Evolutionary conservation across 2,329 filamentous ascomycete species (phyloP), one percentile per base, ranked within the genome.

Genomic region (Colletotrichum sublineola): DNA sequence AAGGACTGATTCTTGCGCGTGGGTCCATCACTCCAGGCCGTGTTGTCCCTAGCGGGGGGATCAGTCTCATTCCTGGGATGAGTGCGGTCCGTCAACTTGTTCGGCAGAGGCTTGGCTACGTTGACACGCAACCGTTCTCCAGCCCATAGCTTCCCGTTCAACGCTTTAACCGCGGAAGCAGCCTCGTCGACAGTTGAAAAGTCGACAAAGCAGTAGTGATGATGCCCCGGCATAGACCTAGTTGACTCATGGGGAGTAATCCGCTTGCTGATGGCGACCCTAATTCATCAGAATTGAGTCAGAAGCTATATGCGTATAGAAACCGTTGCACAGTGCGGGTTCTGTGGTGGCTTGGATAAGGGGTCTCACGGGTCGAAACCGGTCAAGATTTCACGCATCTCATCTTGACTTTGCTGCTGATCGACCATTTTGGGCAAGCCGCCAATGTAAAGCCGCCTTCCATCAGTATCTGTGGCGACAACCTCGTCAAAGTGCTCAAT

Each of bases 171-270:
- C 31, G 89, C 90, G 12, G 80, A 80, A 44, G 85, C 79, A 0
- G 88, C 89, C 73, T 91, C 87, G 64, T 89, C 85, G 0, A 81
- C 78, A 7, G 84, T 88, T 60, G 82, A 82, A 68, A 92, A 86
- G 76, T 92, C 90, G n/a, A 92, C 88, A 71, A 92, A 92, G 75
- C 89, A 89, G 79, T 90, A 92, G 80, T 92, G 87, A 77, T 90
- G 85, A 74, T 89, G 86, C 40, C 88, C 89, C 0, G 84, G 82
- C 52, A 84, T 82, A n/a, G 82, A 79, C 36, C 82, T 83, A 70
- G 85, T 91, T 77, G 80, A 89, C 77, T 82, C 89, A 78, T 84
- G 90, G 74, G 86, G 89, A 58, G 86, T 91, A 83, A 88, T 92
- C 24, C 86, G 81, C 75, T 87, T 87, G 75, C 86, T 83, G 58